phyloP scores from a whole-genome alignment of 1,284 basidiomycete genomes.

The Cystobasidiaceae sp. region DNA sequence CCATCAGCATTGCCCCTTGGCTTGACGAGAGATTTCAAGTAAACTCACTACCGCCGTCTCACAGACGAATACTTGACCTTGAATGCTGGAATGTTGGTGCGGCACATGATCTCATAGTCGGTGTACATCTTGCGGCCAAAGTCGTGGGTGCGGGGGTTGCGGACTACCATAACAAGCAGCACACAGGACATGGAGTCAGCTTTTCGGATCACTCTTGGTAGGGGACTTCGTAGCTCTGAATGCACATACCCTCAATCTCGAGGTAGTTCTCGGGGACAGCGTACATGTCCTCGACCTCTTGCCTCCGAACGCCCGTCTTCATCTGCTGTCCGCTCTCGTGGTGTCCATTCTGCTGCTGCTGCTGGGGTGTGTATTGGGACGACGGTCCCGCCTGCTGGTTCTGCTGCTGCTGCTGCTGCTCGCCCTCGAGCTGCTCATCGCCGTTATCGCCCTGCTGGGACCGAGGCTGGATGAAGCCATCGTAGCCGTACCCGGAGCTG shows the following conservation, averaged over 20 bases:
- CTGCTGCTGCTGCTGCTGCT: neutral
- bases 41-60: slow-evolving; percentile 67
- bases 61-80: slow-evolving; percentile 92
- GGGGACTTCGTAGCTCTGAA: neutral
- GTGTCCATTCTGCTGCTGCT: neutral
- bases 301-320: slow-evolving; percentile 11
- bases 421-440: neutral
- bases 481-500: slow-evolving; percentile 19
- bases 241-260: slow-evolving; percentile 67
- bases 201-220: neutral
- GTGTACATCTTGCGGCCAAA: slow-evolving; percentile 98
- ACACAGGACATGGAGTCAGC: neutral
- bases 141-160: slow-evolving; percentile 93
- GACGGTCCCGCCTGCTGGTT: no score
- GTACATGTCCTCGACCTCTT: slow-evolving; percentile 23
- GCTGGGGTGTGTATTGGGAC: no score
- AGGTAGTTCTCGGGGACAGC: slow-evolving; percentile 75
- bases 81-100: slow-evolving; percentile 99
- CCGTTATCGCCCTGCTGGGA: neutral
- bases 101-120: slow-evolving; percentile 95
- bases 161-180: slow-evolving; percentile 51
- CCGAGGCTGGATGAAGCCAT: slow-evolving; percentile 20
- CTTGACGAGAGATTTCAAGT: neutral
- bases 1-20: neutral
- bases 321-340: neutral